Evolutionary conservation across 179 eudicot species (phyloP), one percentile per base, ranked within the genome.

Genomic region (Actinidia polygama): DNA sequence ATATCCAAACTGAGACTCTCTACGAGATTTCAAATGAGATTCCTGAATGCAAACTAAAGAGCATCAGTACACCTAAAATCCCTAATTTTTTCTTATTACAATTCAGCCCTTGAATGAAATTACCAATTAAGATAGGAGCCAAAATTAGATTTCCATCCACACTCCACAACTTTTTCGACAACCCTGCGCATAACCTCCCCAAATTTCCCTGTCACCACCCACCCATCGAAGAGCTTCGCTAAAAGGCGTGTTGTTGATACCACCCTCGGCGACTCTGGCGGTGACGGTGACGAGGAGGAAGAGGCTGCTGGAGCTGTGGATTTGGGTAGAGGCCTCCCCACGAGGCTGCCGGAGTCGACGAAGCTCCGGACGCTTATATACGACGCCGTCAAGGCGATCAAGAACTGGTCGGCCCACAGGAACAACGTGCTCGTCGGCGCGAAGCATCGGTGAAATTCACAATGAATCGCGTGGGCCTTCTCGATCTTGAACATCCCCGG

Each of bases 311-410:
- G 82, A 69, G 58, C 91, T 86, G 79, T 55, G 85, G 87, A 89
- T 86, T 85, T 91, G 85, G 57, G 92, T 92, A 67, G 93, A 91
- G 40, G 11, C 94, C 90, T 16, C 92, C 94, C 94, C 92, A 91
- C 1, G 90, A 84, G 58, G 91, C 87, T 86, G 6, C 95, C 91
- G 75, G 93, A 82, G 26, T 91, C 92, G 44, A 92, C 91, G 73
- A 91, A 91, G 24, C 90, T 86, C 74, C 87, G 91, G 63, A 92
- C 90, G 50, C 90, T 88, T 51, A 92, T 50, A 82, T 89, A 92
- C 16, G 92, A 91, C n/a, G 95, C 93, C 46, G 90, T 92, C 3
- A 91, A 40, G 11, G 95, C 93, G 9, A 92, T 84, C 63, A 92
- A 57, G 84, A 92, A 91, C 3, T 91, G 81, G n/a, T n/a, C n/a